phyloP scores from a whole-genome alignment of 202 grass and related monocot species.

The Tripidium arundinaceum region DNA sequence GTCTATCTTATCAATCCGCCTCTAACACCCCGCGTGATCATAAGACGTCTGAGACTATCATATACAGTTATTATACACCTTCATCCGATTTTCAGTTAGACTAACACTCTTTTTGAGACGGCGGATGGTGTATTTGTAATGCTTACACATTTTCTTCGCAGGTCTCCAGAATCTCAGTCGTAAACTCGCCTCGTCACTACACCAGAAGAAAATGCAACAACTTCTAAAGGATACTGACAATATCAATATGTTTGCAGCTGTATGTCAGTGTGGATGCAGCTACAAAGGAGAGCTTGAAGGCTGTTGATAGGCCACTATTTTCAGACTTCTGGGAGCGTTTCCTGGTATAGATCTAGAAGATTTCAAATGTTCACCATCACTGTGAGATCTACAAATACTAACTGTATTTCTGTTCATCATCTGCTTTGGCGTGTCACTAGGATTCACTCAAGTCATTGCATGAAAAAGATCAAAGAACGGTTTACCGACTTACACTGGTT shows the following conservation, averaged over 20 bases:
- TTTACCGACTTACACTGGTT: slow-evolving; percentile 91
- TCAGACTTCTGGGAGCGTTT: slow-evolving; percentile 97
- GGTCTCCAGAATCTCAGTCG: no score
- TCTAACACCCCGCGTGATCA: no score
- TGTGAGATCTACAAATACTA: slow-evolving; percentile 30
- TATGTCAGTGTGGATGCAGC: slow-evolving; percentile 95
- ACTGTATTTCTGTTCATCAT: slow-evolving; percentile 20
- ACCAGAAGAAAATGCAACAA: no score
- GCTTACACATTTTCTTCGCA: no score
- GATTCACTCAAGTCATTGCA: slow-evolving; percentile 80
- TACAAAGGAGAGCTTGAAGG: slow-evolving; percentile 94
- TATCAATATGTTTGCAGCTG: slow-evolving; percentile 57
- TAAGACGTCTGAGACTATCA: no score
- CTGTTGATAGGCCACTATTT: slow-evolving; percentile 89
- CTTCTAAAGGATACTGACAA: slow-evolving; percentile 17
- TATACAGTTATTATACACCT: no score
- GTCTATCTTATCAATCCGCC: no score
- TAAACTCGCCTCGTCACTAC: no score
- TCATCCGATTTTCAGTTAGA: no score
- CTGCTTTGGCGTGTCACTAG: slow-evolving; percentile 30
- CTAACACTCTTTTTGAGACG: no score
- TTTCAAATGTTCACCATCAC: slow-evolving; percentile 10
- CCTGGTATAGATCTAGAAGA: slow-evolving; percentile 52
- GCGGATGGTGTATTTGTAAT: no score
- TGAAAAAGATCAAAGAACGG: slow-evolving; percentile 86